A percentile compares a stretch with the other conserved stretches of the same genome.
Conservation (phyloP, 2,329 filamentous ascomycete genomes). For the Metarhizium guizhouense region DNA sequence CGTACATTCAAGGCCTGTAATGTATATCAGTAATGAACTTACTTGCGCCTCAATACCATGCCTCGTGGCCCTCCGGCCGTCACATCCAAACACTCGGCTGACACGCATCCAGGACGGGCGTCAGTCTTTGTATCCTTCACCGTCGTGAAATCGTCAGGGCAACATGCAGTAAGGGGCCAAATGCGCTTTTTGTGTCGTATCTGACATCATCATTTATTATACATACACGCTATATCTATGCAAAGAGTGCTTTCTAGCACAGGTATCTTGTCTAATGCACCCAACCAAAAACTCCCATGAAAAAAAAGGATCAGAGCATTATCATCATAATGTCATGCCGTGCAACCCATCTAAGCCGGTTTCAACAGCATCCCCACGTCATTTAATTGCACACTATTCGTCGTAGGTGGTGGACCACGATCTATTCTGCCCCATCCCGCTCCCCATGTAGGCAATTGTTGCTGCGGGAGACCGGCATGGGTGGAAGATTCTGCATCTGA, state of each 20-base stretch:
- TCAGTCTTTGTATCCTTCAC: no score
- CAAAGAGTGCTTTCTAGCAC: background rate
- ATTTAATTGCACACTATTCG: constrained; percentile 18
- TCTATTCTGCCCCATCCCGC: constrained; percentile 24
- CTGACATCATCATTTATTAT: background rate
- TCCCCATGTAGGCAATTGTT: constrained; percentile 15
- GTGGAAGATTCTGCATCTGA: background rate
- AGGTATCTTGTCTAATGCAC: constrained; percentile 6
- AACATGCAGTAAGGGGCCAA: no score
- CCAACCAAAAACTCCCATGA: constrained; percentile 1
- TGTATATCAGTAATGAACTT: no score
- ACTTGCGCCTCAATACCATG: no score
- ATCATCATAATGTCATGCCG: background rate
- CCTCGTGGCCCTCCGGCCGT: no score
- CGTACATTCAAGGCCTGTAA: no score
- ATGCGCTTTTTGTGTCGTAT: background rate
- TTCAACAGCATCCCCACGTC: constrained; percentile 24
- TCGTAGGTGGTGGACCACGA: constrained; percentile 13
- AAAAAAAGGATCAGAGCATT: background rate
- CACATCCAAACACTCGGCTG: no score
- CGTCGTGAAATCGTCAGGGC: no score
- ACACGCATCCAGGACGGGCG: no score
- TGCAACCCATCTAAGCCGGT: background rate
- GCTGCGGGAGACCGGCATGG: constrained; percentile 2
- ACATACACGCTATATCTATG: background rate